Evolutionary conservation across 148 eudicot species (phyloP).

Genomic region (Pouteria glomerata): DNA sequence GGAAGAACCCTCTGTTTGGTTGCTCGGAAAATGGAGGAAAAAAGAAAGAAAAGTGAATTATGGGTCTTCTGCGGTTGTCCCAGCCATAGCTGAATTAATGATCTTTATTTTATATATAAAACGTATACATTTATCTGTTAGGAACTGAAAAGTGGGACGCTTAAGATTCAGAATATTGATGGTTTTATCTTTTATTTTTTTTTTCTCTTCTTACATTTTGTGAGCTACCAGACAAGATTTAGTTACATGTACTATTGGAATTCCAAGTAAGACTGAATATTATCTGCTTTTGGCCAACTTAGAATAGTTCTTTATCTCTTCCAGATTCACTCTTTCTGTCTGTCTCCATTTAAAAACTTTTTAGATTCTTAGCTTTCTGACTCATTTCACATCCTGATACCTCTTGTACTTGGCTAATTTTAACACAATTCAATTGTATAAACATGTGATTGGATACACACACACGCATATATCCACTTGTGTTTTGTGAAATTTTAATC

Average conservation of each 20-base stretch:
- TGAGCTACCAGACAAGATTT: conserved; percentile 10
- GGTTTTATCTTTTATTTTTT: background rate
- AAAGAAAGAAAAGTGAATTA: background rate
- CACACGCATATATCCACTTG: background rate
- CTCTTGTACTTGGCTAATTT: background rate
- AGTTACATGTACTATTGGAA: conserved; percentile 12
- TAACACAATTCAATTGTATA: background rate
- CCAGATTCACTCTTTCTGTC: conserved; percentile 4
- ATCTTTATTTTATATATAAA: too few species aligned
- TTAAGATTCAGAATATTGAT: background rate
- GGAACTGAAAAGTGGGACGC: background rate
- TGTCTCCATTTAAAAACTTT: background rate
- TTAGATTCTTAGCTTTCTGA: conserved; percentile 6
- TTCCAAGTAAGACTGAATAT: conserved; percentile 15
- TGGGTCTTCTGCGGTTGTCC: background rate
- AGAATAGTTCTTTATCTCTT: background rate
- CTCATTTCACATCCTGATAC: conserved; percentile 1
- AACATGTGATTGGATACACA: background rate
- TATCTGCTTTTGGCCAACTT: conserved; percentile 8
- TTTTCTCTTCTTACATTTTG: background rate
- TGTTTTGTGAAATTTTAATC: background rate
- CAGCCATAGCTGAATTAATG: background rate
- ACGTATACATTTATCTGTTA: background rate
- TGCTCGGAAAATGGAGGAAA: conserved; percentile 6
- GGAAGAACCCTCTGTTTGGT: background rate